Conservation (phyloP, 2,329 filamentous ascomycete genomes). For the Pleomassaria siparia region DNA sequence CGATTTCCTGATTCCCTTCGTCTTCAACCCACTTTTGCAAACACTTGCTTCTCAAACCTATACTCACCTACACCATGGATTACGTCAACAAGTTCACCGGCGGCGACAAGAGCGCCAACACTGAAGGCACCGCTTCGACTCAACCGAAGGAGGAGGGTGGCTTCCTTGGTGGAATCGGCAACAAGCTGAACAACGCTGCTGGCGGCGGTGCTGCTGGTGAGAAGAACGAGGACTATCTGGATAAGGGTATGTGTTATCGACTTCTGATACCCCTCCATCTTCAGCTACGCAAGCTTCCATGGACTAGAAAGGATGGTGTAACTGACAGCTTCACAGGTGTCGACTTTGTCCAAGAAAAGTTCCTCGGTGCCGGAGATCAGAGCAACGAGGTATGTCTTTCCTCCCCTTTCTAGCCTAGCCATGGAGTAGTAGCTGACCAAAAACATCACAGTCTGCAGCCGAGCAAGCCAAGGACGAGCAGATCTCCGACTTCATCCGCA, state of each 20-base stretch:
- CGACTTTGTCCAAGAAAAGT: conserved; percentile 75
- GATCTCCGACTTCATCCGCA: conserved; percentile 71
- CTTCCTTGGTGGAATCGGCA: conserved; percentile 62
- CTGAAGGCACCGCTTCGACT: conserved; percentile 24
- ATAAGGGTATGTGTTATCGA: conserved; percentile 64
- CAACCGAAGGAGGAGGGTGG: conserved; percentile 44
- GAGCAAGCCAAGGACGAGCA: conserved; percentile 85
- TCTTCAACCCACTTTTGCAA: conserved; percentile 10
- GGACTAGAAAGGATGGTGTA: conserved; percentile 1
- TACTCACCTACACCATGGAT: conserved; percentile 42
- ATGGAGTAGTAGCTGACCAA: conserved; percentile 10
- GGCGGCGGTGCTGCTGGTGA: conserved; percentile 74
- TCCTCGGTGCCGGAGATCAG: conserved; percentile 70
- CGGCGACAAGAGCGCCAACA: conserved; percentile 37
- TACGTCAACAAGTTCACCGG: conserved; percentile 51
- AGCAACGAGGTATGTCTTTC: conserved; percentile 47
- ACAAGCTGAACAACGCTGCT: conserved; percentile 70
- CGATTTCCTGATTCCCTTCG: not conserved
- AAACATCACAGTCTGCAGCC: conserved; percentile 55
- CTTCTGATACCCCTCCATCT: not conserved
- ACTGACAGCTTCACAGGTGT: conserved; percentile 56
- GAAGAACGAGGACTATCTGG: conserved; percentile 79
- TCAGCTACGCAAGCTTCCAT: conserved; percentile 8
- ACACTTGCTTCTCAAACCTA: conserved; percentile 6
- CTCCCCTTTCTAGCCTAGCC: not conserved